Evolutionary conservation across 106 monocot species (phyloP).

Genomic region (Dioscorea dumetorum): DNA sequence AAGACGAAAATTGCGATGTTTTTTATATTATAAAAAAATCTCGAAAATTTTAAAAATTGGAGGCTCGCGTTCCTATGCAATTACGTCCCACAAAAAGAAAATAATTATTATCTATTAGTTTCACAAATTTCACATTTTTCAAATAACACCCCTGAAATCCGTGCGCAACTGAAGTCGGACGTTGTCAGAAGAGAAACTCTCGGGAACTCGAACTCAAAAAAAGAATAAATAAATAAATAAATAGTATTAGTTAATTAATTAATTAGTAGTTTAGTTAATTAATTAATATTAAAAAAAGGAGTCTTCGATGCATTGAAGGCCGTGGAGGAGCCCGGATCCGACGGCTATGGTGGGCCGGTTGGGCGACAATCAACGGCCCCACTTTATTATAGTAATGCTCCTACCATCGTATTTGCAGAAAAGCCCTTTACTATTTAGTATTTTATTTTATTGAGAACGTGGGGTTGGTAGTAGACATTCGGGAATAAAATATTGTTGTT

Average conservation of each 20-base stretch:
- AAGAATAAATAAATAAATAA: background rate
- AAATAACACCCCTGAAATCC: background rate
- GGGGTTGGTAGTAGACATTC: no score
- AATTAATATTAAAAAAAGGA: no score
- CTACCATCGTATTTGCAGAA: background rate
- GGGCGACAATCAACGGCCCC: background rate
- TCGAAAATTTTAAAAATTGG: no score
- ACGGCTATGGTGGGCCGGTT: background rate
- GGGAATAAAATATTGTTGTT: no score
- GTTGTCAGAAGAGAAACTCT: slow-evolving; percentile 6
- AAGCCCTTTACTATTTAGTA: background rate
- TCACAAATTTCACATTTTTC: background rate
- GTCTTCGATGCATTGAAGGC: background rate
- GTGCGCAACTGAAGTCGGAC: slow-evolving; percentile 1
- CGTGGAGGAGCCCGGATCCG: background rate
- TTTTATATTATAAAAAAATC: no score
- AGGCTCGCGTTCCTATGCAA: no score
- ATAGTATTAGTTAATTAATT: no score
- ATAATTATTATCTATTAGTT: background rate
- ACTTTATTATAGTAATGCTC: no score
- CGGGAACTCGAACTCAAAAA: background rate
- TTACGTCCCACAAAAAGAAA: no score
- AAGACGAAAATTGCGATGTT: no score
- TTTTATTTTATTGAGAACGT: no score
- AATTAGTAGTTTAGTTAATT: no score